phyloP scores from a whole-genome alignment of 2,329 filamentous ascomycete species.

The Beauveria sp. region DNA sequence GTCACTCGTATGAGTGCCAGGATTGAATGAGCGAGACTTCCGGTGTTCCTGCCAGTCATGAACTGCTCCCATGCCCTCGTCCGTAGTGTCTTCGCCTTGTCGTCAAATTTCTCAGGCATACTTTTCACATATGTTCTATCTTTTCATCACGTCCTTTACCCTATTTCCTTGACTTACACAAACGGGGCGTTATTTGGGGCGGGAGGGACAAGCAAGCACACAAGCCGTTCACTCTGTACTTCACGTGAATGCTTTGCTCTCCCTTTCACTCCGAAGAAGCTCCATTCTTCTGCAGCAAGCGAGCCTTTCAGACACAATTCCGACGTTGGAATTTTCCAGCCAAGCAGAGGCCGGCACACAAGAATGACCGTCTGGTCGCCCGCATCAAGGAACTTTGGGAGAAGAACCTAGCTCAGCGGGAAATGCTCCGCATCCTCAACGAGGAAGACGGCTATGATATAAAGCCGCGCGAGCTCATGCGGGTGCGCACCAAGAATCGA shows the following conservation, averaged over 20 bases:
- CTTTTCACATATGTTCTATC: neutral
- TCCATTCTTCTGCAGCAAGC: slow-evolving; percentile 47
- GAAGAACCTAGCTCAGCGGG: slow-evolving; percentile 60
- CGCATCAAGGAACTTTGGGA: slow-evolving; percentile 74
- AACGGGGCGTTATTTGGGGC: slow-evolving; percentile 4
- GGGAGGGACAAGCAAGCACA: neutral
- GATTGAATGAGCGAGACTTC: neutral
- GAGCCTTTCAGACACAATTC: slow-evolving; percentile 69
- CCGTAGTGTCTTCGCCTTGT: neutral
- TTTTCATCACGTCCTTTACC: too few relatives aligned
- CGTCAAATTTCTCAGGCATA: neutral
- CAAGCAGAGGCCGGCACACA: slow-evolving; percentile 65
- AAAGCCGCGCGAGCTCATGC: slow-evolving; percentile 62
- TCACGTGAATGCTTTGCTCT: neutral
- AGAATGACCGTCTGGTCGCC: slow-evolving; percentile 57
- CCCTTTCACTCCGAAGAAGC: slow-evolving; percentile 4
- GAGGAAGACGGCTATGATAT: slow-evolving; percentile 65
- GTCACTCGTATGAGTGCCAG: neutral
- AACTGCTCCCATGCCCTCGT: neutral
- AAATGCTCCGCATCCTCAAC: slow-evolving; percentile 64
- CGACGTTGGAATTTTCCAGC: slow-evolving; percentile 72
- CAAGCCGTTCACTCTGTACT: neutral
- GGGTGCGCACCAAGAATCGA: slow-evolving; percentile 60
- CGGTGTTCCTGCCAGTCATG: neutral
- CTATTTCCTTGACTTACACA: slow-evolving; percentile 14